A percentile compares a stretch with the other conserved stretches of the same genome.
Evolutionary conservation across 495 filamentous ascomycete genomes (phyloP).

Genomic region (Neurospora intermedia): DNA sequence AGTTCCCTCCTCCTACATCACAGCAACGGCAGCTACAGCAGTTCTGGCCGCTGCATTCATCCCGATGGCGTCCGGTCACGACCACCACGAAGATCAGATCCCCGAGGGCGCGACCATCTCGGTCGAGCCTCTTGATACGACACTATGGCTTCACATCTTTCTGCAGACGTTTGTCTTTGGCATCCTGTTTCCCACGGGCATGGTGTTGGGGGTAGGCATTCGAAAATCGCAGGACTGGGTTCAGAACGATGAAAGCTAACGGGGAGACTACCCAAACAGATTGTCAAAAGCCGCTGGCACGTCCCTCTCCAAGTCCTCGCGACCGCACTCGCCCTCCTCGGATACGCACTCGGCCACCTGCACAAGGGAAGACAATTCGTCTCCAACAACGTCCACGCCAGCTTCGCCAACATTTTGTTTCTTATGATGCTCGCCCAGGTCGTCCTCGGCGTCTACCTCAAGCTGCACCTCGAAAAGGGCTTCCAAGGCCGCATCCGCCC

Average conservation of each 20-base stretch:
- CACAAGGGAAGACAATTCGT: constrained; percentile 85
- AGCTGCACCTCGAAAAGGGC: constrained; percentile 75
- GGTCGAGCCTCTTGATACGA: constrained; percentile 79
- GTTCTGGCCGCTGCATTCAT: constrained; percentile 16
- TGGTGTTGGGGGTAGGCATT: constrained; percentile 78
- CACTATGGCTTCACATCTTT: constrained; percentile 88
- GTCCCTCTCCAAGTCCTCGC: constrained; percentile 77
- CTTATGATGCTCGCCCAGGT: constrained; percentile 67
- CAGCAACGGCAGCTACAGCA: constrained; percentile 3
- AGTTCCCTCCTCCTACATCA: background rate
- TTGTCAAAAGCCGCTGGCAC: constrained; percentile 85
- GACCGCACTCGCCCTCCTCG: constrained; percentile 63
- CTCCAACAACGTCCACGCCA: constrained; percentile 64
- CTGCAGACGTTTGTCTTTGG: constrained; percentile 83
- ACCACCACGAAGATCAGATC: constrained; percentile 64
- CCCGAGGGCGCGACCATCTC: constrained; percentile 66
- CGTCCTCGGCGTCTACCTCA: constrained; percentile 74
- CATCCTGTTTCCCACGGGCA: constrained; percentile 82
- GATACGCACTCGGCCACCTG: constrained; percentile 82
- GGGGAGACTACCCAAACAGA: constrained; percentile 42
- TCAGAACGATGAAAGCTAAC: no score
- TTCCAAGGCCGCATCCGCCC: constrained; percentile 69
- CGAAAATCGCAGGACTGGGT: no score
- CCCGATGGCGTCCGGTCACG: constrained; percentile 49
- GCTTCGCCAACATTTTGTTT: constrained; percentile 71